Conservation (phyloP, 2,329 filamentous ascomycete genomes). For the Neonectria ditissima region DNA sequence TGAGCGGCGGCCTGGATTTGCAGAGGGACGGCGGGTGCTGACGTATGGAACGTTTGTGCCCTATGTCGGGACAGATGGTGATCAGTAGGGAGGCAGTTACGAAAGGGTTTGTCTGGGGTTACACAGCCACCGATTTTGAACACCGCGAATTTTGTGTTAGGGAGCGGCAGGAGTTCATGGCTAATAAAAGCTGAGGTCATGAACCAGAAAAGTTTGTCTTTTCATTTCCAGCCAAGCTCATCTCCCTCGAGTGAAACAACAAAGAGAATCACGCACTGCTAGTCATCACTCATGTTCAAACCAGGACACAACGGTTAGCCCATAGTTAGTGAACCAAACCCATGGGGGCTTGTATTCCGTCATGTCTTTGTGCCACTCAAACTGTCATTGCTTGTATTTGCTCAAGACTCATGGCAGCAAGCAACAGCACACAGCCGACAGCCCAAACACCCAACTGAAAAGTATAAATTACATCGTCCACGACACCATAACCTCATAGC, state of each 20-base stretch:
- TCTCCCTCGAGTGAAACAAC: too few relatives aligned
- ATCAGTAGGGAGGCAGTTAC: not conserved
- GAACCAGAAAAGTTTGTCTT: not conserved
- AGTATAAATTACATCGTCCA: not conserved
- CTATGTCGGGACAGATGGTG: not conserved
- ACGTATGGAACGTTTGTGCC: constrained; percentile 39
- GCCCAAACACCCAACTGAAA: not conserved
- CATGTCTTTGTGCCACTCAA: not conserved
- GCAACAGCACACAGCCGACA: not conserved
- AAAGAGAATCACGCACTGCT: not conserved
- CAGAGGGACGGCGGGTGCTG: constrained; percentile 1
- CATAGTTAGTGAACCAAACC: not conserved
- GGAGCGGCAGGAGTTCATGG: not conserved
- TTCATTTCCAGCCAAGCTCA: not conserved
- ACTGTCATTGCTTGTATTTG: not conserved
- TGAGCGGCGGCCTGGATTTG: not conserved
- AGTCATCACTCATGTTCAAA: not conserved
- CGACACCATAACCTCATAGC: not conserved
- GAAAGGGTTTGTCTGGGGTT: not conserved
- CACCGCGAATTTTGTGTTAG: not conserved
- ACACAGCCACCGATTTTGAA: not conserved
- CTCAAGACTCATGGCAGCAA: not conserved
- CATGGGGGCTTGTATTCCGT: not conserved
- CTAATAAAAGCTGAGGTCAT: not conserved
- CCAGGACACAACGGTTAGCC: not conserved